Conservation (phyloP, 192 early-diverging fungal genomes). For the Podila horticola region DNA sequence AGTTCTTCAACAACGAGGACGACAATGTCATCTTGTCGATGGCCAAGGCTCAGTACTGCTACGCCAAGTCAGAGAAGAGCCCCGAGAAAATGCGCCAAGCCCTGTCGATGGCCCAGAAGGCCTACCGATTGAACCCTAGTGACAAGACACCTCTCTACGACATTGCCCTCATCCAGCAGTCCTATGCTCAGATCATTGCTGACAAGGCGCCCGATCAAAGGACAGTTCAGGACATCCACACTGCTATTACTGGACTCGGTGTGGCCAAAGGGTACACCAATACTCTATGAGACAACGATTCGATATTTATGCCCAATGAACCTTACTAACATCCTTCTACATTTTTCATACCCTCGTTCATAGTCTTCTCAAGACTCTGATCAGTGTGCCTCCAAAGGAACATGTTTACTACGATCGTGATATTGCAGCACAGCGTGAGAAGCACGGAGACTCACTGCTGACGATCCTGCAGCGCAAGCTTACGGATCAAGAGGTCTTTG, state of each 20-base stretch:
- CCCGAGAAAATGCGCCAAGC: slow-evolving; percentile 67
- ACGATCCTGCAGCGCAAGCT: slow-evolving; percentile 65
- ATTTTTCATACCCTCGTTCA: not conserved
- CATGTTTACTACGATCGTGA: slow-evolving; percentile 68
- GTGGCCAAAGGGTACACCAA: slow-evolving; percentile 43
- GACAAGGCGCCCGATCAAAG: slow-evolving; percentile 74
- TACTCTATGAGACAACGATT: too few species aligned
- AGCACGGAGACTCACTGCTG: slow-evolving; percentile 68
- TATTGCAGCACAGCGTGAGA: slow-evolving; percentile 70
- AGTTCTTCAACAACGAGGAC: slow-evolving; percentile 61
- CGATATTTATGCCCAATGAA: not conserved
- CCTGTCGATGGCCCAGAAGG: slow-evolving; percentile 61
- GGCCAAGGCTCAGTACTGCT: slow-evolving; percentile 66
- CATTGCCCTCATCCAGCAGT: slow-evolving; percentile 86
- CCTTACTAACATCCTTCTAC: slow-evolving; percentile 1
- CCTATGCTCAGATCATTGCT: slow-evolving; percentile 80
- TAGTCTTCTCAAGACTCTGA: slow-evolving; percentile 50
- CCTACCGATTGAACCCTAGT: slow-evolving; percentile 57
- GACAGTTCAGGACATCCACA: slow-evolving; percentile 64
- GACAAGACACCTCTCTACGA: slow-evolving; percentile 72
- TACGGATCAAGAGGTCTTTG: slow-evolving; percentile 68
- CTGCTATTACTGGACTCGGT: slow-evolving; percentile 68
- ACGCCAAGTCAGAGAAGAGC: slow-evolving; percentile 73
- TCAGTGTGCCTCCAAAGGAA: slow-evolving; percentile 52
- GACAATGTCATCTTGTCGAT: slow-evolving; percentile 63